These are phyloP conservation scores for Pseudocercospora cruenta DNA, from an alignment of 2,329 filamentous ascomycete genomes.

Conservation along the genomic window DNA sequence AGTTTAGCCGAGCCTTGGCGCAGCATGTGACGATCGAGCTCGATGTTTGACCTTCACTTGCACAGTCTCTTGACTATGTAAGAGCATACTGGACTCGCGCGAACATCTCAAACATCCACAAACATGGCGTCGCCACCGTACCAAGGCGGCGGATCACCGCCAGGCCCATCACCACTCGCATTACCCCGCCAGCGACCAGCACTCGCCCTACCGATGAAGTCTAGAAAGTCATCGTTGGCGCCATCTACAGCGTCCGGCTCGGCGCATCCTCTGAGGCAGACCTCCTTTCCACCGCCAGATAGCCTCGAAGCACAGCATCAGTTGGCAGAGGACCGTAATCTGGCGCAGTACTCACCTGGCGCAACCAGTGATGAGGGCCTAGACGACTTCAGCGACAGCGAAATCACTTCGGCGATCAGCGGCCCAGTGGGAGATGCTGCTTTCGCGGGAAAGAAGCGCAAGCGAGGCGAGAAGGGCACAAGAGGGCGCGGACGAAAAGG, in stretches of 20 bases:
- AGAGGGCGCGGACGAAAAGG: slow-evolving; percentile 33
- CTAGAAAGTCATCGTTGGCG: slow-evolving; percentile 70
- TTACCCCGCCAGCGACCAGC: slow-evolving; percentile 62
- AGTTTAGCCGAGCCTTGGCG: slow-evolving; percentile 1
- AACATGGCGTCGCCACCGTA: slow-evolving; percentile 31
- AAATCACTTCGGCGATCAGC: slow-evolving; percentile 40
- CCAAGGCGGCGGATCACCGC: slow-evolving; percentile 30
- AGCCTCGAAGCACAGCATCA: slow-evolving; percentile 56
- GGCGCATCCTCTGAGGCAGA: slow-evolving; percentile 74
- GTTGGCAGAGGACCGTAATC: slow-evolving; percentile 24
- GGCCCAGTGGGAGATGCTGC: slow-evolving; percentile 47
- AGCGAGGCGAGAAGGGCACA: slow-evolving; percentile 32
- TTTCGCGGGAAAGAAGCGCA: slow-evolving; percentile 31
- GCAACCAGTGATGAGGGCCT: slow-evolving; percentile 29
- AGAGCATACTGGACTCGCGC: background rate
- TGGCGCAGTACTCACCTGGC: slow-evolving; percentile 32
- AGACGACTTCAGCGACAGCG: slow-evolving; percentile 40
- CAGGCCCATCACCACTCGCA: slow-evolving; percentile 28
- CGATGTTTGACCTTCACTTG: background rate
- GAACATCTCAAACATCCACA: background rate
- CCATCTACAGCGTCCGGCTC: slow-evolving; percentile 54
- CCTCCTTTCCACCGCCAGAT: slow-evolving; percentile 70
- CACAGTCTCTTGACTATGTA: background rate
- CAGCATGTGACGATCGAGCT: slow-evolving; percentile 3
- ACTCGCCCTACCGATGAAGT: slow-evolving; percentile 58